Evolutionary conservation across 2,329 filamentous ascomycete species (phyloP).

Genomic region (Escovopsis sp.): DNA sequence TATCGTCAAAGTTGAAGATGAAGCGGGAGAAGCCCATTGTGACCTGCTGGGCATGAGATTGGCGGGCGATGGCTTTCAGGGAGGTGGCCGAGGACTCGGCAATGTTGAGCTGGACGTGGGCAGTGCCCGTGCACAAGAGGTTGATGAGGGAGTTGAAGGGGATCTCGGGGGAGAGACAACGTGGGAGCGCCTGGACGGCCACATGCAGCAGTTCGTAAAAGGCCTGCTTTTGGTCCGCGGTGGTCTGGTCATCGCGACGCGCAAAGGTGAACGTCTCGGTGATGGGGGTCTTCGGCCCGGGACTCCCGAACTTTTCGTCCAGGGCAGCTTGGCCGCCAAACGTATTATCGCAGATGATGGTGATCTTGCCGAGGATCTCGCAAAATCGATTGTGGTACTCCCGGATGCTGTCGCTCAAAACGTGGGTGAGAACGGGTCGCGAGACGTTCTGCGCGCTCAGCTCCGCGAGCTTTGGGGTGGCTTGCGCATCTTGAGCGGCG

Average conservation of each 20-base stretch:
- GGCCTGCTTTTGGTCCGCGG: conserved; percentile 73
- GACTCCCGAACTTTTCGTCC: conserved; percentile 84
- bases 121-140: conserved; percentile 87
- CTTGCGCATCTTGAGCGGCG: no score
- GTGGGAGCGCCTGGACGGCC: conserved; percentile 83
- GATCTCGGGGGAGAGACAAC: conserved; percentile 83
- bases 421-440: conserved; percentile 42
- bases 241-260: conserved; percentile 62
- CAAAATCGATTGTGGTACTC: conserved; percentile 87
- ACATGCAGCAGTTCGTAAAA: conserved; percentile 95
- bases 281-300: conserved; percentile 86
- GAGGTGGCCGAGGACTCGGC: conserved; percentile 85
- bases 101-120: conserved; percentile 86
- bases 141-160: conserved; percentile 91
- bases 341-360: conserved; percentile 88
- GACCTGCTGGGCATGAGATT: conserved; percentile 86
- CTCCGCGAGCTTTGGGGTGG: no score
- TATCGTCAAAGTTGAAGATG: conserved; percentile 96
- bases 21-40: conserved; percentile 94
- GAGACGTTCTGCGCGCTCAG: conserved; percentile 50
- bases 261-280: conserved; percentile 86
- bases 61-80: conserved; percentile 84
- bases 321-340: conserved; percentile 92
- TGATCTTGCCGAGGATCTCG: conserved; percentile 89
- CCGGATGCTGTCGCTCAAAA: conserved; percentile 60